A percentile compares a stretch with the other conserved stretches of the same genome.
Evolutionary conservation across 768 basidiomycete species (phyloP).

Genomic region (Xerocomus brunneocitrinus): DNA sequence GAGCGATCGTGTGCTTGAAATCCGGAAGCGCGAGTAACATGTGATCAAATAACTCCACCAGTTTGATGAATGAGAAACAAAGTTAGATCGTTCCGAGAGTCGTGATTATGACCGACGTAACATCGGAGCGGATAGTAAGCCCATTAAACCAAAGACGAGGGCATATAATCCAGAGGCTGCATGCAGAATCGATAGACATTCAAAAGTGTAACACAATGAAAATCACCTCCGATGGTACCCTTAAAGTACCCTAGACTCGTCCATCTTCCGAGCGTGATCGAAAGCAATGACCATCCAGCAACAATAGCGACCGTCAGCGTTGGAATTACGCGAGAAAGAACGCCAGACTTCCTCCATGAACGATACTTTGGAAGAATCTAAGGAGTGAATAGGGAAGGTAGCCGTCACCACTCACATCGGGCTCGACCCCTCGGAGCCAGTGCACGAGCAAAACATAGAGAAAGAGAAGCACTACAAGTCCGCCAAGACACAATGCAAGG

Average conservation of each 20-base stretch:
- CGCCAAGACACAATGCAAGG: conserved; percentile 49
- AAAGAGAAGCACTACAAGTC: conserved; percentile 64
- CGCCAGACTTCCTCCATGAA: conserved; percentile 67
- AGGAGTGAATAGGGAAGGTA: not conserved
- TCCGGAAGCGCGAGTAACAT: not conserved
- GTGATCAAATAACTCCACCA: not conserved
- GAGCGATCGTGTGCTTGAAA: conserved; percentile 7
- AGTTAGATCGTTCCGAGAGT: conserved; percentile 15
- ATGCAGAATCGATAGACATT: conserved; percentile 3
- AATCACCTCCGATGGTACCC: conserved; percentile 58
- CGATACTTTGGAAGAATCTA: conserved; percentile 48
- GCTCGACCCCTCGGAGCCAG: conserved; percentile 61
- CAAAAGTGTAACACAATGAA: not conserved
- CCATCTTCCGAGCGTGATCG: conserved; percentile 63
- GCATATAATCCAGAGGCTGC: conserved; percentile 68
- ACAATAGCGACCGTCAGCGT: conserved; percentile 67
- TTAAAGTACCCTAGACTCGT: conserved; percentile 59
- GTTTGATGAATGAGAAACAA: not conserved
- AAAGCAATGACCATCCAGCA: conserved; percentile 60
- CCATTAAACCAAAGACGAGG: conserved; percentile 68
- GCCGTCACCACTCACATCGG: conserved; percentile 49
- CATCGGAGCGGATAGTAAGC: conserved; percentile 63
- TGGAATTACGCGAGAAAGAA: conserved; percentile 65
- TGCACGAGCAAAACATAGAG: conserved; percentile 66
- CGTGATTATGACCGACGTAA: conserved; percentile 39